These are phyloP conservation scores for Astragalus membranaceus DNA, from an alignment of 306 rosid genomes.

Conservation along the genomic window DNA sequence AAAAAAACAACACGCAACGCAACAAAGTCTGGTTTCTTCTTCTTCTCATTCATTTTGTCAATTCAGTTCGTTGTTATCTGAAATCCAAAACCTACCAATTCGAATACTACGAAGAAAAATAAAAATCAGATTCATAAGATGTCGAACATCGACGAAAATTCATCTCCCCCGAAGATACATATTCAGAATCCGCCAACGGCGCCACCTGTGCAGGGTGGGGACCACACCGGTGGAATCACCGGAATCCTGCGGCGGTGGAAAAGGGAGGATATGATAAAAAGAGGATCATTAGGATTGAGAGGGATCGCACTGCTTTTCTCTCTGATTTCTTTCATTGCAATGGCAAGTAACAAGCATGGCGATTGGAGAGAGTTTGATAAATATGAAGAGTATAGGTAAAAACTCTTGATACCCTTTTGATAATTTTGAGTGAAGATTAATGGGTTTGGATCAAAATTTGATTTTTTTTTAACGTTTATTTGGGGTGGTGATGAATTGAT, in stretches of 20 bases:
- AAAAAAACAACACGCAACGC: not conserved
- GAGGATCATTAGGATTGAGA: conserved; percentile 47
- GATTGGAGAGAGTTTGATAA: conserved; percentile 46
- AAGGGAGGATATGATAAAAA: conserved; percentile 57
- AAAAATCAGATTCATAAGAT: not conserved
- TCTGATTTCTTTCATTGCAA: conserved; percentile 43
- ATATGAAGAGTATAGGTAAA: conserved; percentile 59
- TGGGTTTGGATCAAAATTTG: conserved; percentile 13
- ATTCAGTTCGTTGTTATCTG: not conserved
- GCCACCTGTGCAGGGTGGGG: not conserved
- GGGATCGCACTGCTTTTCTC: conserved; percentile 52
- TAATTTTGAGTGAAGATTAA: not conserved
- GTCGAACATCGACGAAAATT: conserved; percentile 23
- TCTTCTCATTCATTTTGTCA: not conserved
- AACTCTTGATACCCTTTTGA: not conserved
- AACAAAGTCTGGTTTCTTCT: conserved; percentile 2
- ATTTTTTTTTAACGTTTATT: not conserved
- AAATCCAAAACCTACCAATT: not conserved
- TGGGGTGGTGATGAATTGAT: not conserved
- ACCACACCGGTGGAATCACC: conserved; percentile 10
- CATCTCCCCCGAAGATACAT: conserved; percentile 19
- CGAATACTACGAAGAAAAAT: not conserved
- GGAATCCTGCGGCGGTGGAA: conserved; percentile 52
- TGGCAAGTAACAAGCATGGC: conserved; percentile 67
- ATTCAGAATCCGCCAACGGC: conserved; percentile 23